Evolutionary conservation across 2,329 filamentous ascomycete species (phyloP).

Genomic region (Trematosphaeria pertusa): DNA sequence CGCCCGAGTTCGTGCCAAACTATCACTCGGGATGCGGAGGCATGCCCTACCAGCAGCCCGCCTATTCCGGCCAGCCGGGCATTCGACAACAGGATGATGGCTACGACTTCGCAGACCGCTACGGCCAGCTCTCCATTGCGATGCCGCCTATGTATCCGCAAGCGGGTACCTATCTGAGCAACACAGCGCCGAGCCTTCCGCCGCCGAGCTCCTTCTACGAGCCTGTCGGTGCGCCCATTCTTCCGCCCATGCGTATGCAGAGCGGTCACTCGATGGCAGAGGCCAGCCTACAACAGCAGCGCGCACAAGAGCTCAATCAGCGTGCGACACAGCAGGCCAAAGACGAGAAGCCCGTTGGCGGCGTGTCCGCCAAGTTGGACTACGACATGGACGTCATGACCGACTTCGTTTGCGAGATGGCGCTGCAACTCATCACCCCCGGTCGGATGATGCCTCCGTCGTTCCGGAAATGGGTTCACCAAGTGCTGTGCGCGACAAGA

Average conservation of each 20-base stretch:
- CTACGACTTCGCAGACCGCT: conserved; percentile 56
- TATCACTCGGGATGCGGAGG: conserved; percentile 53
- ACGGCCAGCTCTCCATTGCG: conserved; percentile 52
- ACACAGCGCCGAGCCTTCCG: conserved; percentile 43
- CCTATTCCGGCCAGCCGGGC: conserved; percentile 51
- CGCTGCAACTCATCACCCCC: conserved; percentile 72
- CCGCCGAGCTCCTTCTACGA: conserved; percentile 53
- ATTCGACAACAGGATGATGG: conserved; percentile 53
- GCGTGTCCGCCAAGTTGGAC: conserved; percentile 91
- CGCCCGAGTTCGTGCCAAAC: conserved; percentile 56
- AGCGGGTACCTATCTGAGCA: conserved; percentile 48
- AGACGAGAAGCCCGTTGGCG: conserved; percentile 75
- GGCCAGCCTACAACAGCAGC: conserved; percentile 47
- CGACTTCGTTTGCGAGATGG: conserved; percentile 92
- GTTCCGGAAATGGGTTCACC: conserved; percentile 90
- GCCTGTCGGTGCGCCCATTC: conserved; percentile 51
- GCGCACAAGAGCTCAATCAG: conserved; percentile 49
- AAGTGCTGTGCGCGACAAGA: conserved; percentile 88
- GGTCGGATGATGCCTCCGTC: conserved; percentile 69
- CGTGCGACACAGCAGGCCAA: conserved; percentile 54
- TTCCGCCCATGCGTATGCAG: conserved; percentile 56
- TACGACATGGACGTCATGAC: conserved; percentile 97
- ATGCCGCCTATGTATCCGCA: conserved; percentile 50
- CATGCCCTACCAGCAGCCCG: conserved; percentile 55
- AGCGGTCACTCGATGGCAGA: conserved; percentile 48